Percentiles rank a stretch among this genome's conserved stretches.
These are phyloP conservation scores for Ustilago xerochloae DNA, from an alignment of 1,284 basidiomycete genomes.

Conservation along the genomic window DNA sequence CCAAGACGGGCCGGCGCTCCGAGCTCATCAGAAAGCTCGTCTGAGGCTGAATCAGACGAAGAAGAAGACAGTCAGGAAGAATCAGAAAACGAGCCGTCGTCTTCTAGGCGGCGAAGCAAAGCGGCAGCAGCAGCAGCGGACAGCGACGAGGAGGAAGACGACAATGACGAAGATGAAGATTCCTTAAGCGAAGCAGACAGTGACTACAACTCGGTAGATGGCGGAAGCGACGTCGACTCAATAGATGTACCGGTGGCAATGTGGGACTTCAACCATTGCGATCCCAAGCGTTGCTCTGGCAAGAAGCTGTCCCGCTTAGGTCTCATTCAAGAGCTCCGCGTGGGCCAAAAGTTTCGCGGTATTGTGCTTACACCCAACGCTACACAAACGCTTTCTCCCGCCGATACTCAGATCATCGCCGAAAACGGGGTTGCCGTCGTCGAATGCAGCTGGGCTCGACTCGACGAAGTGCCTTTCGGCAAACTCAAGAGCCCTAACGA, in stretches of 20 bases:
- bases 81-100: slow-evolving; percentile 16
- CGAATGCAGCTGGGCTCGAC: slow-evolving; percentile 94
- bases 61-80: slow-evolving; percentile 15
- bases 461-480: slow-evolving; percentile 91
- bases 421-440: slow-evolving; percentile 89
- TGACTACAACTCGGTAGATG: slow-evolving; percentile 38
- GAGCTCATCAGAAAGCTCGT: slow-evolving; percentile 4
- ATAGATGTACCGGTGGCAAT: slow-evolving; percentile 60
- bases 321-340: slow-evolving; percentile 82
- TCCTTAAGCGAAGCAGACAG: slow-evolving; percentile 32
- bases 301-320: slow-evolving; percentile 90
- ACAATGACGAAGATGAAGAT: slow-evolving; percentile 15
- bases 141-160: slow-evolving; percentile 6
- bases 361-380: slow-evolving; percentile 95
- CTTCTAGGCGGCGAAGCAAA: slow-evolving; percentile 8
- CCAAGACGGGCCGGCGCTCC: slow-evolving; percentile 2
- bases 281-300: slow-evolving; percentile 91
- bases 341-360: slow-evolving; percentile 89
- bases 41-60: slow-evolving; percentile 6
- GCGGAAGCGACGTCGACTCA: slow-evolving; percentile 36
- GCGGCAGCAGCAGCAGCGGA: background rate
- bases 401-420: slow-evolving; percentile 83
- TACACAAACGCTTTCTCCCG: slow-evolving; percentile 81
- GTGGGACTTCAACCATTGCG: slow-evolving; percentile 92
- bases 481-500: slow-evolving; percentile 95